phyloP scores from a whole-genome alignment of 768 basidiomycete species.

The Cantharellus anzutake region DNA sequence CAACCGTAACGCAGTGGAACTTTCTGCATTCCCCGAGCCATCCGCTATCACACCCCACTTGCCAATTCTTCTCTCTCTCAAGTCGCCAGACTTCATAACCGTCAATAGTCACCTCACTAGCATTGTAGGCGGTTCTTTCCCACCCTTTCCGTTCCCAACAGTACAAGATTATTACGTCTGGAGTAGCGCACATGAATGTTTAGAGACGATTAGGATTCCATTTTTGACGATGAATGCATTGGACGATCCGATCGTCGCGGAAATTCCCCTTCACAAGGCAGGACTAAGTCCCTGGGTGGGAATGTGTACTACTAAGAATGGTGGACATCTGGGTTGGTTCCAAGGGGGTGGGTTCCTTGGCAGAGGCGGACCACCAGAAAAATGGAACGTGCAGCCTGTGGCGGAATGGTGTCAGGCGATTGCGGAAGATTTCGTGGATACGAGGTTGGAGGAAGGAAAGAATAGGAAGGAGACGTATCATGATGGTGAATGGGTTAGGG shows the following conservation, averaged over 20 bases:
- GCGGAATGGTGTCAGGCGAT: slow-evolving; percentile 7
- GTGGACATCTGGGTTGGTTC: slow-evolving; percentile 16
- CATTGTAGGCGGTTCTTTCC: slow-evolving; percentile 7
- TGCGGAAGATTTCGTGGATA: slow-evolving; percentile 3
- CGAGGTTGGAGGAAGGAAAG: neutral
- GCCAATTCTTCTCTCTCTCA: slow-evolving; percentile 2
- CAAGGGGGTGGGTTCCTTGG: slow-evolving; percentile 3
- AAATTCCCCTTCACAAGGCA: slow-evolving; percentile 10
- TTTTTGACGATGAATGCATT: slow-evolving; percentile 14
- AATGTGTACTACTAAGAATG: slow-evolving; percentile 10
- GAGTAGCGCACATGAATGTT: slow-evolving; percentile 8
- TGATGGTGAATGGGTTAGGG: neutral
- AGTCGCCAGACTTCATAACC: slow-evolving; percentile 3
- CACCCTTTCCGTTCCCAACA: slow-evolving; percentile 6
- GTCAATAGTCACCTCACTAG: slow-evolving; percentile 6
- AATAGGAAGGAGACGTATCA: neutral
- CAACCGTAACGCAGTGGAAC: slow-evolving; percentile 1
- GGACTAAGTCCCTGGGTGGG: slow-evolving; percentile 11
- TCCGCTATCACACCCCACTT: slow-evolving; percentile 4
- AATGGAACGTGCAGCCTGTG: slow-evolving; percentile 8
- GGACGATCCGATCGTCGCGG: slow-evolving; percentile 17
- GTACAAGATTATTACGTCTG: slow-evolving; percentile 14
- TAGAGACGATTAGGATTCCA: slow-evolving; percentile 12
- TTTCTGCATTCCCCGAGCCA: neutral
- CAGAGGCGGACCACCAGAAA: slow-evolving; percentile 10